Base-by-base conservation (phyloP, 768 basidiomycete species). In the Suillus cothurnatus region DNA sequence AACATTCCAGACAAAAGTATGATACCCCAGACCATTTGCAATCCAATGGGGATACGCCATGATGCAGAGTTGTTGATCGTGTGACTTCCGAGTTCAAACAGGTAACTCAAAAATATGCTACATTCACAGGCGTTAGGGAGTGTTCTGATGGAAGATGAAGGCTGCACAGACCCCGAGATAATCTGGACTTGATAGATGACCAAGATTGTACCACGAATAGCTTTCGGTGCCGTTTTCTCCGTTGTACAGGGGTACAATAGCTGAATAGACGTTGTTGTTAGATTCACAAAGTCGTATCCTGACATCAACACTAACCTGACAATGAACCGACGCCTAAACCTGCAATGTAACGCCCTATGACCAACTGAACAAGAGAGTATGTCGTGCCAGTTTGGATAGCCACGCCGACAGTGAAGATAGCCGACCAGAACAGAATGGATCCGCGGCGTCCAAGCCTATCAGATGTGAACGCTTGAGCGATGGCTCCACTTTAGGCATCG, bases 131-230 rank as follows among this genome's bases (percentile, higher is more conserved):
- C 31, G 14, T 15, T 36, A 34, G 17, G 66, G 23, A 19, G 31
- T 55, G 3, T 23, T n/a, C 21, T 38, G 8, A 52, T 57, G 21
- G 43, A 57, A 19, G 19, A 62, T 28, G 5, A 36, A 1, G 49
- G 58, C 19, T 26, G 6, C 12, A 43, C 81, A 45, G 69, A 88
- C 90, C 89, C 89, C 15, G 83, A 78, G 70, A 91, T 90, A 67
- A 93, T 91, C 73, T 91, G 90, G 15, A 92, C 79, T 71, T 93
- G 91, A 71, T 93, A 93, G 21, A 93, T 77, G 2, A 90, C 90
- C 34, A 94, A 78, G 81, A 86, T 74, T 23, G 88, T 85, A 9
- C 91, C 92, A 71, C 92, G 85, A 64, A 93, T 81, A 1, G 85
- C 82, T 71, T 91, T 91, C 0, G 92, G 92, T 0, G 91, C 85